A percentile compares a stretch with the other conserved stretches of the same genome.
Evolutionary conservation across 768 basidiomycete species (phyloP).

Genomic region (Xerocomus potaroensis): DNA sequence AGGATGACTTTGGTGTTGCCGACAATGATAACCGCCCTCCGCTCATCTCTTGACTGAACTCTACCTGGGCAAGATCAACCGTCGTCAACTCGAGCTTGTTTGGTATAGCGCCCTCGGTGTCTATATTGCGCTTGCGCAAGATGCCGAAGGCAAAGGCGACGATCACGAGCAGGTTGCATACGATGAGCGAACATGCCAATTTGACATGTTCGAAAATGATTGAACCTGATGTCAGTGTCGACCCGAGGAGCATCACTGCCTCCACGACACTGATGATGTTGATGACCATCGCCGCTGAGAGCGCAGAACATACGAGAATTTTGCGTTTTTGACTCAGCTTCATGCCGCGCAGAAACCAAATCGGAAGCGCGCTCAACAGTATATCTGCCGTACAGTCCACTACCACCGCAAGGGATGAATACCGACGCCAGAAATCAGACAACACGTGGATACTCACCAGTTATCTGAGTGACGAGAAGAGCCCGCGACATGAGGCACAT

Average conservation of each 20-base stretch:
- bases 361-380: conserved; percentile 19
- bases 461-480: conserved; percentile 9
- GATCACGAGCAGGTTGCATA: conserved; percentile 26
- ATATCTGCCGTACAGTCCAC: conserved; percentile 21
- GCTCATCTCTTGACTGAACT: conserved; percentile 1
- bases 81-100: conserved; percentile 13
- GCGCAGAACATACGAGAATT: conserved; percentile 16
- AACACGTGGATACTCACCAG: conserved; percentile 7
- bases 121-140: not conserved
- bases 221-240: conserved; percentile 1
- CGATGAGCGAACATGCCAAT: conserved; percentile 14
- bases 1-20: not conserved
- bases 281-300: conserved; percentile 23
- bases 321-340: conserved; percentile 13
- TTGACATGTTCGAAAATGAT: conserved; percentile 24
- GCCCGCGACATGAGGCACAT: conserved; percentile 4
- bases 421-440: not conserved
- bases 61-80: conserved; percentile 3
- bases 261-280: conserved; percentile 17
- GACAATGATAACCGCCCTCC: not conserved
- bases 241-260: conserved; percentile 3
- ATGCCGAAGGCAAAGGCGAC: conserved; percentile 17
- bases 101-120: not conserved
- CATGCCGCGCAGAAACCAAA: conserved; percentile 12
- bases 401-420: not conserved